phyloP scores from a whole-genome alignment of 352 stramenopile genomes.

The Phytopythium ostracodes region DNA sequence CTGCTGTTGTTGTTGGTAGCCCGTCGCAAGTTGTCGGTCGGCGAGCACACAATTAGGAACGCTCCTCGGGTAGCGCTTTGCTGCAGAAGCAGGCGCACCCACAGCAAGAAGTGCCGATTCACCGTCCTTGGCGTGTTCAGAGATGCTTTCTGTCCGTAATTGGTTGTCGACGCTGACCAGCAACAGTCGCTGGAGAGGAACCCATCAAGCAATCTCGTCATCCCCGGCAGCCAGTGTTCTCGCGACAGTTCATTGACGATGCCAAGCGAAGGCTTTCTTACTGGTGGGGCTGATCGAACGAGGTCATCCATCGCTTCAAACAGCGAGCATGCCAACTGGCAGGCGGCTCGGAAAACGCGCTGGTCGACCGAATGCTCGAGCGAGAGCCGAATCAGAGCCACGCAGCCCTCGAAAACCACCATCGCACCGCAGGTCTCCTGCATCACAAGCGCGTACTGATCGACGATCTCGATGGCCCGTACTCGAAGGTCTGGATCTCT shows the following conservation, averaged over 20 bases:
- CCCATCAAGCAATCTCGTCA: not conserved
- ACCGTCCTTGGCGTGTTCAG: not conserved
- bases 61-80: not conserved
- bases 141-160: not conserved
- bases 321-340: not conserved
- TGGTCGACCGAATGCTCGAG: not conserved
- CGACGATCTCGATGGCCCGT: not conserved
- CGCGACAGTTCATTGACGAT: not conserved
- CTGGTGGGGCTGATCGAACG: not conserved
- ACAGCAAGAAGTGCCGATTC: not conserved
- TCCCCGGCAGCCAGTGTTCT: not conserved
- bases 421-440: not conserved
- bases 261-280: not conserved
- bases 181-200: slow-evolving; percentile 1
- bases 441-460: not conserved
- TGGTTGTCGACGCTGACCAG: not conserved
- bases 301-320: not conserved
- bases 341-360: not conserved
- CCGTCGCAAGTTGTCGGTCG: not conserved
- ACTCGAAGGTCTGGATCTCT: not conserved
- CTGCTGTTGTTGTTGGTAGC: not conserved
- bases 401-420: not conserved
- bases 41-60: not conserved
- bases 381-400: not conserved
- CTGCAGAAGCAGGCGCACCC: not conserved